Evolutionary conservation across 1,139 yeast species (phyloP).

Genomic region (Hemisphaericaspora lyxosophila): DNA sequence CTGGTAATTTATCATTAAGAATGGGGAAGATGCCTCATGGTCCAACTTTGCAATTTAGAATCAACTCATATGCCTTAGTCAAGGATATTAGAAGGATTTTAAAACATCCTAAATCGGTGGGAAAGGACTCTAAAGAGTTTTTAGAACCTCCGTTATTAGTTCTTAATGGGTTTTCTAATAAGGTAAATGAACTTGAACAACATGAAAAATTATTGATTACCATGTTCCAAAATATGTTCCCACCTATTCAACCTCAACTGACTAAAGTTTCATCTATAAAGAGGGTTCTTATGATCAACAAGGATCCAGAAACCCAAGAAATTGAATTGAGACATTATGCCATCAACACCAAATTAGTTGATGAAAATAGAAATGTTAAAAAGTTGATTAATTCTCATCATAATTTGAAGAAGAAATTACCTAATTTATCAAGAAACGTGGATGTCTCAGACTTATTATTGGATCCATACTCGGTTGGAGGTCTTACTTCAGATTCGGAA

Average conservation of each 20-base stretch:
- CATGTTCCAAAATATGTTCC: conserved; percentile 93
- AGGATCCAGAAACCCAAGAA: conserved; percentile 64
- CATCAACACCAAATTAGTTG: conserved; percentile 84
- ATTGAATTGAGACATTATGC: conserved; percentile 89
- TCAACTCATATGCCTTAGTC: conserved; percentile 73
- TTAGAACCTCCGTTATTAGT: conserved; percentile 85
- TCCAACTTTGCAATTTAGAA: conserved; percentile 84
- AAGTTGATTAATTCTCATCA: conserved; percentile 69
- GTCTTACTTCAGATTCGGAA: conserved; percentile 88
- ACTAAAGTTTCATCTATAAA: conserved; percentile 74
- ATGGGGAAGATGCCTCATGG: conserved; percentile 90
- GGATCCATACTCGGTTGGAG: conserved; percentile 79
- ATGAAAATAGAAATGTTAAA: conserved; percentile 76
- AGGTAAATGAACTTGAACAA: conserved; percentile 52
- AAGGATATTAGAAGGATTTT: conserved; percentile 76
- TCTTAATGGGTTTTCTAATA: conserved; percentile 74
- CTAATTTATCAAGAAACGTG: conserved; percentile 63
- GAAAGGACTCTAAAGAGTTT: conserved; percentile 62
- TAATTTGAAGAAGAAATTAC: conserved; percentile 63
- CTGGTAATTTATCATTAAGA: conserved; percentile 81
- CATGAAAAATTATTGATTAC: conserved; percentile 85
- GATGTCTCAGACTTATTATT: conserved; percentile 84
- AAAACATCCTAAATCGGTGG: conserved; percentile 68
- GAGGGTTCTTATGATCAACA: conserved; percentile 82
- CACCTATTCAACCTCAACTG: conserved; percentile 82